phyloP scores from a whole-genome alignment of 2,329 filamentous ascomycete species.

The Huntiella bhutanensis region DNA sequence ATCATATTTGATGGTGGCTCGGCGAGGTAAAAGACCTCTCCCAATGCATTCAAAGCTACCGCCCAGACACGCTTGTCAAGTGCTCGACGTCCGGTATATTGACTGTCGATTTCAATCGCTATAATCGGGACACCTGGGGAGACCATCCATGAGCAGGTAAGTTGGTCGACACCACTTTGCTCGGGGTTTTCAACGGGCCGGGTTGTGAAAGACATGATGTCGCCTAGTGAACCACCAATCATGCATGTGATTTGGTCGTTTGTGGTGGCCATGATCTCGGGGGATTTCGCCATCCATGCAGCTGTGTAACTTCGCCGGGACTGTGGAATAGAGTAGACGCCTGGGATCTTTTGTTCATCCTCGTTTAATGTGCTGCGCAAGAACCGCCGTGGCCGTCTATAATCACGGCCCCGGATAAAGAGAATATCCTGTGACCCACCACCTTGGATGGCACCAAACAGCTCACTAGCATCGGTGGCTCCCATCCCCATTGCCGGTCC shows the following conservation, averaged over 20 bases:
- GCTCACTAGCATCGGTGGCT: constrained; percentile 76
- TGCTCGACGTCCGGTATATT: constrained; percentile 53
- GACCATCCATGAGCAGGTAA: constrained; percentile 76
- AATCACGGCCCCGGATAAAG: not conserved
- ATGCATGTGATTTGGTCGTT: constrained; percentile 35
- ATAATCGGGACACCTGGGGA: constrained; percentile 88
- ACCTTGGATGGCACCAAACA: constrained; percentile 65
- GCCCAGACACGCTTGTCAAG: constrained; percentile 62
- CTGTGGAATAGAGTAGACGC: constrained; percentile 45
- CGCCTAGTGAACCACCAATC: constrained; percentile 63
- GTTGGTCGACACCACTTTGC: constrained; percentile 51
- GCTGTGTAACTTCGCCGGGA: constrained; percentile 53
- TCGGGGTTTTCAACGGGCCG: constrained; percentile 26
- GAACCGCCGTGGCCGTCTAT: not conserved
- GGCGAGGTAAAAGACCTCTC: constrained; percentile 73
- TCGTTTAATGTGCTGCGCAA: not conserved
- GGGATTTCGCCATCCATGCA: constrained; percentile 80
- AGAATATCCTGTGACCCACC: constrained; percentile 70
- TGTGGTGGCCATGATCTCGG: constrained; percentile 50
- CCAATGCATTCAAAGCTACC: constrained; percentile 82
- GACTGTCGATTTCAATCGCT: constrained; percentile 64
- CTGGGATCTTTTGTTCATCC: not conserved
- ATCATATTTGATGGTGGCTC: constrained; percentile 30
- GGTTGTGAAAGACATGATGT: constrained; percentile 55
- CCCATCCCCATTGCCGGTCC: constrained; percentile 37